phyloP scores from a whole-genome alignment of 2,329 filamentous ascomycete species.

The Verticillium tricorpus region DNA sequence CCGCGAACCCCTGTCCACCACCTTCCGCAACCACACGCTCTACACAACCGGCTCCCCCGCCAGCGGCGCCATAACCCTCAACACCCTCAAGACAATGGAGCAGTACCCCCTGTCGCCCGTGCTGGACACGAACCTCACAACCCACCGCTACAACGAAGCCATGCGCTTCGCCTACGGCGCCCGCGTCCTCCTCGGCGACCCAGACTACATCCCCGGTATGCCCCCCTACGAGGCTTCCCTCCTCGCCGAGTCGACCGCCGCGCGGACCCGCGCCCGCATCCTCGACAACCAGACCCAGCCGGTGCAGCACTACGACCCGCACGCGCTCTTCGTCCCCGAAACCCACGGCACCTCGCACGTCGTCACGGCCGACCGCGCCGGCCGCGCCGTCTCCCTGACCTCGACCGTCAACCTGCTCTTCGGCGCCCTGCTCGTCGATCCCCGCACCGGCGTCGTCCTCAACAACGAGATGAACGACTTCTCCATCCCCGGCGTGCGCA shows the following conservation, averaged over 20 bases:
- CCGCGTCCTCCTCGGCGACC: conserved; percentile 78
- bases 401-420: conserved; percentile 88
- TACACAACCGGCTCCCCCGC: conserved; percentile 69
- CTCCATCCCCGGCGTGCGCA: conserved; percentile 70
- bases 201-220: conserved; percentile 63
- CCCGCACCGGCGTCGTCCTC: conserved; percentile 77
- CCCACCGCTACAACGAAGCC: conserved; percentile 81
- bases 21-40: conserved; percentile 68
- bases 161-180: conserved; percentile 85
- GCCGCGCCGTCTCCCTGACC: conserved; percentile 75
- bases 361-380: conserved; percentile 65
- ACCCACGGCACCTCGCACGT: conserved; percentile 66
- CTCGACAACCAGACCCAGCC: conserved; percentile 68
- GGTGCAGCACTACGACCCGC: conserved; percentile 68
- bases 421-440: conserved; percentile 73
- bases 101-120: conserved; percentile 60
- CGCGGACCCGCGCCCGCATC: conserved; percentile 61
- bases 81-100: conserved; percentile 77
- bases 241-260: conserved; percentile 56
- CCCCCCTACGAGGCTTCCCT: conserved; percentile 62
- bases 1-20: conserved; percentile 58
- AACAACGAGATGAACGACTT: conserved; percentile 76
- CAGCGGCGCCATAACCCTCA: conserved; percentile 71
- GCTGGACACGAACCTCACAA: conserved; percentile 58
- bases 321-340: conserved; percentile 59